Base-by-base conservation (phyloP, 2,329 filamentous ascomycete genomes). In the Aspergillus sclerotialis region DNA sequence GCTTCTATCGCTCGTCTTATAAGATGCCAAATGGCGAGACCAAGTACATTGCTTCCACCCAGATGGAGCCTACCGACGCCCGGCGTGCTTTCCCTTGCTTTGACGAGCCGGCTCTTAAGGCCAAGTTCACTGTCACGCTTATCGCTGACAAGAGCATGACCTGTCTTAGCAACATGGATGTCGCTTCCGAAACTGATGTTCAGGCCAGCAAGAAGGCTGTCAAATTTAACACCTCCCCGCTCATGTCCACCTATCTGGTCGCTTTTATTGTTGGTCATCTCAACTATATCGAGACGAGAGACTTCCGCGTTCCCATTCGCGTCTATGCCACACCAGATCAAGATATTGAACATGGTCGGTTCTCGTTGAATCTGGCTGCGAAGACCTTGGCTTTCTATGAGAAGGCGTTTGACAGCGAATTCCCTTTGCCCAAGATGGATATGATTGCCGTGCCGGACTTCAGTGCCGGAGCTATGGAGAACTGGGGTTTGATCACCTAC, bases 391-490 rank as follows among this genome's bases (percentile, higher is more conserved):
- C 80, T 17, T 96, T 95, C 62, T 96, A 96, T 67, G 90, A 96
- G 63, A 87, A 94, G 66, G 84, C 87, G 2, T 96, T 96, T 49
- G 84, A 84, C 48, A 89, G 80, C 59, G 70, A 83, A 19, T 95
- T 92, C 56, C 87, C 87, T 5, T 69, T 94, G 27, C 87, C 87
- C 33, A 94, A 94, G 74, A 92, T 94, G 84, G 87, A 94, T 63
- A 92, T 94, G 82, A 81, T 94, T 49, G 89, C 90, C 28, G 89
- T 96, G 55, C 90, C 90, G 11, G 90, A 96, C 59, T 96, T 96
- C 59, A 87, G 87, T 32, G 87, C 88, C 31, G 90, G 90, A 43
- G 90, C 89, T 39, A 95, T 96, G 89, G 89, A 96, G 72, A 96
- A 96, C 63, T 96, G 90, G 90, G 90, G 90, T 56, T 70, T 96